phyloP scores from a whole-genome alignment of 2,329 filamentous ascomycete species.

The Fusarium sp. region DNA sequence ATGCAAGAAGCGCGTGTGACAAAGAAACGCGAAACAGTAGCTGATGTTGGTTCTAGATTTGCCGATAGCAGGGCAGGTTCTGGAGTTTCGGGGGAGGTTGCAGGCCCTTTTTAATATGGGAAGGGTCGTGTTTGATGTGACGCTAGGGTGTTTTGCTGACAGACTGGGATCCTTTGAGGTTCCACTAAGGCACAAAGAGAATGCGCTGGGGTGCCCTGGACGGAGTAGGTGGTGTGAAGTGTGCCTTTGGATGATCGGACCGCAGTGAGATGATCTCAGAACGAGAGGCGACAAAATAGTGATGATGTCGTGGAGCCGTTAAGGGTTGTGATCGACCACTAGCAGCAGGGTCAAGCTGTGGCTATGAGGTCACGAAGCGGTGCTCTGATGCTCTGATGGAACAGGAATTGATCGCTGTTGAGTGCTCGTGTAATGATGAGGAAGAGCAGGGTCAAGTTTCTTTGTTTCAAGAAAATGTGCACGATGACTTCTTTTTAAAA shows the following conservation, averaged over 20 bases:
- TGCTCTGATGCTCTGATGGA: neutral
- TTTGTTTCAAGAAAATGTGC: slow-evolving; percentile 5
- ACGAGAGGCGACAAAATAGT: slow-evolving; percentile 10
- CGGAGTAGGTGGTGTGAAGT: neutral
- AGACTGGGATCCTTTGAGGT: neutral
- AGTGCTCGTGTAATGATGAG: neutral
- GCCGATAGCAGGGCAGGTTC: neutral
- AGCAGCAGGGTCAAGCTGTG: slow-evolving; percentile 15
- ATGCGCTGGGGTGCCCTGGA: neutral
- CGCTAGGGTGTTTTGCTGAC: neutral
- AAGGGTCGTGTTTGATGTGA: neutral
- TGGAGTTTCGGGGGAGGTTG: neutral
- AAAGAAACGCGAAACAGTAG: neutral
- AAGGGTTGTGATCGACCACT: slow-evolving; percentile 22
- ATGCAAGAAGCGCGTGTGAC: slow-evolving; percentile 1
- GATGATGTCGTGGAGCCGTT: slow-evolving; percentile 23
- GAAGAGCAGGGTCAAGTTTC: neutral
- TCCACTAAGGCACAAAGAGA: neutral
- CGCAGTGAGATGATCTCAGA: slow-evolving; percentile 2
- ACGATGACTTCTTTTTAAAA: neutral
- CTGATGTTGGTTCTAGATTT: neutral
- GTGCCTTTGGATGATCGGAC: slow-evolving; percentile 1
- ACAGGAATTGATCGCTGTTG: neutral
- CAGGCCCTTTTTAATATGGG: neutral
- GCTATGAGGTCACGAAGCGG: slow-evolving; percentile 23